Base-by-base conservation (phyloP, 805 yeast species). In the Yamadazyma endophytica region DNA sequence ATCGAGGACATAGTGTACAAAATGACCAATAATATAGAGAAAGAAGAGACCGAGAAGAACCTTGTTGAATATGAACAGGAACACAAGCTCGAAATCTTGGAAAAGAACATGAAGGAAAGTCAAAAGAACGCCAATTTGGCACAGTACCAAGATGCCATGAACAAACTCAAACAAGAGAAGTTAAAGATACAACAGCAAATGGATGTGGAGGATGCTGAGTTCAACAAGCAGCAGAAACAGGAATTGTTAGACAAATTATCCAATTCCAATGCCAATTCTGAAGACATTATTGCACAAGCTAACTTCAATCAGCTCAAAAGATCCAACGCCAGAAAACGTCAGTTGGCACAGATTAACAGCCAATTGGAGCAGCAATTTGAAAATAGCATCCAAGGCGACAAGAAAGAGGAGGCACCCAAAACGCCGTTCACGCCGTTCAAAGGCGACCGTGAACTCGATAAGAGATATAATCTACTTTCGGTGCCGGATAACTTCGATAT, bases 401-500 rank as follows among this genome's bases (percentile, higher is more conserved):
- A 24, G 11, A 42, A 36, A 17, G 56, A 50, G 17, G 50, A 36
- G 8, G 52, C 40, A 11, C 32, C 28, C 26, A 37, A 35, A 24
- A 44, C 55, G 6, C 97, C 97, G 12, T 90, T 89, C 55, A 88
- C 97, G 8, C 97, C 97, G 6, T 90, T 90, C 60, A 79, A 81
- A 50, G 97, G 97, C 26, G 97, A 90, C 58, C 69, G 92, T 39
- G 79, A 82, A 36, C 39, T 62, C 6, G 57, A 64, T 15, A 66
- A 68, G 32, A 66, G 72, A 17, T 88, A 77, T 57, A 61, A 56
- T 8, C 57, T 79, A 17, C 47, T 64, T 16, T 46, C 56, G 15
- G 34, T 32, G 4, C 26, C 39, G 6, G 46, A 42, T 14, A 29
- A 31, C 20, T 22, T 29, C 9, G 43, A 37, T 28, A 24, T 32